Evolutionary conservation across 805 yeast genomes (phyloP).

Genomic region (Starmerella kuoi): DNA sequence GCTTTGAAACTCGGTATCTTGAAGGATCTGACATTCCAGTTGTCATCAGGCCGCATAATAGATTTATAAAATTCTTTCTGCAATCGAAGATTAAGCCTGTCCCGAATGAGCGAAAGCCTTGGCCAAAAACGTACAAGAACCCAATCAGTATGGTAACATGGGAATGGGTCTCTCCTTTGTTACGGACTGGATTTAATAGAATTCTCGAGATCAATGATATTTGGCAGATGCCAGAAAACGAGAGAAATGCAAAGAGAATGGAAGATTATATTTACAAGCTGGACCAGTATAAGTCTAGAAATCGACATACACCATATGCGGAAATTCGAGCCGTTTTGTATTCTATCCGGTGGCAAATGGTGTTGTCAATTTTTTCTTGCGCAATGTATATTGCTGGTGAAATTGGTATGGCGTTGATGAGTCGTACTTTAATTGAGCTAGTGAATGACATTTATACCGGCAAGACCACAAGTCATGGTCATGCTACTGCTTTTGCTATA

Average conservation of each 20-base stretch:
- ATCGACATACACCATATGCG: constrained; percentile 12
- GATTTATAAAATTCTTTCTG: constrained; percentile 11
- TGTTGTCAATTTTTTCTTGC: constrained; percentile 2
- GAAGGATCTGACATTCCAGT: constrained; percentile 14
- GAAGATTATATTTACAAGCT: constrained; percentile 16
- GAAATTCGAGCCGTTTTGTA: constrained; percentile 22
- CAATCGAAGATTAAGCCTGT: constrained; percentile 19
- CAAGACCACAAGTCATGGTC: constrained; percentile 28
- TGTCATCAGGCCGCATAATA: constrained; percentile 17
- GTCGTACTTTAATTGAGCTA: constrained; percentile 17
- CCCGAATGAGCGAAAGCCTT: constrained; percentile 17
- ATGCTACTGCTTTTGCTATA: constrained; percentile 65
- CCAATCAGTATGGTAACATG: constrained; percentile 35
- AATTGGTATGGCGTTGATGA: constrained; percentile 21
- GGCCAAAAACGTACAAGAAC: constrained; percentile 27
- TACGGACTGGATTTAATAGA: constrained; percentile 27
- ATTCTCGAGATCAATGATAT: constrained; percentile 22
- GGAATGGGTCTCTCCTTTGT: constrained; percentile 44
- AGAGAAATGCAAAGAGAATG: constrained; percentile 16
- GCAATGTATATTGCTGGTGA: constrained; percentile 19
- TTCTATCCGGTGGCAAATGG: constrained; percentile 19
- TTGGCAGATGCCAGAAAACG: constrained; percentile 15
- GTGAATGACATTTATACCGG: constrained; percentile 18
- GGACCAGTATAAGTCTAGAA: constrained; percentile 4
- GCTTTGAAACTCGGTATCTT: constrained; percentile 7